phyloP scores from a whole-genome alignment of 2,329 filamentous ascomycete genomes.

The Fusarium tuaranense region DNA sequence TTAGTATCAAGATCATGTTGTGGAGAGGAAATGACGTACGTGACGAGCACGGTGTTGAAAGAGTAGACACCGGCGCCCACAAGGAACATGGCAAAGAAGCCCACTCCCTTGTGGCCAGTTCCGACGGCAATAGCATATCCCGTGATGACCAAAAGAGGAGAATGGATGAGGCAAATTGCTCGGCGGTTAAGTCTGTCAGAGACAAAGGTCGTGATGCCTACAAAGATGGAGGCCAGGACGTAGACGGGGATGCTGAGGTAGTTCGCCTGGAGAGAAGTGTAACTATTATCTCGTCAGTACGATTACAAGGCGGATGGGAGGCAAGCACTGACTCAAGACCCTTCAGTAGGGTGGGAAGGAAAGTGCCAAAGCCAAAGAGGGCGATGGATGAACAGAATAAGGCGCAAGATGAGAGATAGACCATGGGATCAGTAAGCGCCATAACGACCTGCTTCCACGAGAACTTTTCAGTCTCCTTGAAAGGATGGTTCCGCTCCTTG shows the following conservation, averaged over 20 bases:
- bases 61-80: constrained; percentile 32
- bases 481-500: constrained; percentile 41
- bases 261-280: constrained; percentile 47
- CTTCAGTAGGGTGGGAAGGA: constrained; percentile 51
- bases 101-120: constrained; percentile 38
- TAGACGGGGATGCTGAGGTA: constrained; percentile 53
- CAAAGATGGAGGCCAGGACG: constrained; percentile 39
- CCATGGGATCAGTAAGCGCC: constrained; percentile 43
- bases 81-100: constrained; percentile 43
- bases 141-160: constrained; percentile 39
- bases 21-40: constrained; percentile 2
- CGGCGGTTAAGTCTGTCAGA: constrained; percentile 43
- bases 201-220: constrained; percentile 18
- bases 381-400: constrained; percentile 48
- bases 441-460: constrained; percentile 39
- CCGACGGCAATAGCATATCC: constrained; percentile 47
- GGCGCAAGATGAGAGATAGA: constrained; percentile 47
- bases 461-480: constrained; percentile 36
- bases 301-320: not conserved
- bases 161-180: constrained; percentile 31
- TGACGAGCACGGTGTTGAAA: constrained; percentile 27
- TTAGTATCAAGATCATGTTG: not conserved
- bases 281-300: constrained; percentile 4
- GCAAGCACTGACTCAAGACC: constrained; percentile 45
- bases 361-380: constrained; percentile 51